Percentiles rank a stretch among this genome's conserved stretches.
phyloP scores from a whole-genome alignment of 2,329 filamentous ascomycete genomes.

The Metarhizium anisopliae region DNA sequence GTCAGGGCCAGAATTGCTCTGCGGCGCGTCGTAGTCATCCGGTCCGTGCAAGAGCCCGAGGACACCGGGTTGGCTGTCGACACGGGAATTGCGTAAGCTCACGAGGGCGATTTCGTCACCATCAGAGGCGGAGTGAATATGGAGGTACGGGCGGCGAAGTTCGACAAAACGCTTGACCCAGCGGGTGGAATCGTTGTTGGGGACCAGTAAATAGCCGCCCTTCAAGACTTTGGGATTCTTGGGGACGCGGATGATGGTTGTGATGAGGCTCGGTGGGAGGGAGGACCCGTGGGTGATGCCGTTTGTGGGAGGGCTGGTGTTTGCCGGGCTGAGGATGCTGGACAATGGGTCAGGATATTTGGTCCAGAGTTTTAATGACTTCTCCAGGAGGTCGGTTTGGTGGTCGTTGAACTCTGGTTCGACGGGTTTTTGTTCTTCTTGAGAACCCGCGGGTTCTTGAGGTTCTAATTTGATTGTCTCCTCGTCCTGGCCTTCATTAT shows the following conservation, averaged over 20 bases:
- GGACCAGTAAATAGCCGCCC: conserved; percentile 78
- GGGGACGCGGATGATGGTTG: conserved; percentile 65
- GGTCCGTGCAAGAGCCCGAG: conserved; percentile 60
- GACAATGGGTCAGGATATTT: conserved; percentile 47
- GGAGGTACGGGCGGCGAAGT: conserved; percentile 80
- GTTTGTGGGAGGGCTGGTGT: conserved; percentile 60
- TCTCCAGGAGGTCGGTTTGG: conserved; percentile 40
- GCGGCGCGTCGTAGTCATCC: conserved; percentile 27
- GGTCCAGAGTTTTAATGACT: conserved; percentile 56
- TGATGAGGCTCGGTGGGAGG: conserved; percentile 56
- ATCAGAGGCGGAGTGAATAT: conserved; percentile 76
- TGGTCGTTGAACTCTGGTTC: conserved; percentile 33
- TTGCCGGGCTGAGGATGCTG: conserved; percentile 47
- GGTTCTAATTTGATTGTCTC: conserved; percentile 13
- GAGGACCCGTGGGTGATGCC: conserved; percentile 42
- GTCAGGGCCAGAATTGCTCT: conserved; percentile 20
- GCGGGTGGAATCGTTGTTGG: conserved; percentile 68
- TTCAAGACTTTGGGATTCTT: conserved; percentile 80
- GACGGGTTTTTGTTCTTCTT: background rate
- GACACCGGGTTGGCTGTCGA: conserved; percentile 87
- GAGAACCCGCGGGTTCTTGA: conserved; percentile 7
- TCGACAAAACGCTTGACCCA: conserved; percentile 95
- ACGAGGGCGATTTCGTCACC: conserved; percentile 88
- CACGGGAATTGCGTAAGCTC: conserved; percentile 78
- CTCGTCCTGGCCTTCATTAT: conserved; percentile 13